These are phyloP conservation scores for Coemansia sp. DNA, from an alignment of 192 early-diverging fungal genomes.

Conservation along the genomic window DNA sequence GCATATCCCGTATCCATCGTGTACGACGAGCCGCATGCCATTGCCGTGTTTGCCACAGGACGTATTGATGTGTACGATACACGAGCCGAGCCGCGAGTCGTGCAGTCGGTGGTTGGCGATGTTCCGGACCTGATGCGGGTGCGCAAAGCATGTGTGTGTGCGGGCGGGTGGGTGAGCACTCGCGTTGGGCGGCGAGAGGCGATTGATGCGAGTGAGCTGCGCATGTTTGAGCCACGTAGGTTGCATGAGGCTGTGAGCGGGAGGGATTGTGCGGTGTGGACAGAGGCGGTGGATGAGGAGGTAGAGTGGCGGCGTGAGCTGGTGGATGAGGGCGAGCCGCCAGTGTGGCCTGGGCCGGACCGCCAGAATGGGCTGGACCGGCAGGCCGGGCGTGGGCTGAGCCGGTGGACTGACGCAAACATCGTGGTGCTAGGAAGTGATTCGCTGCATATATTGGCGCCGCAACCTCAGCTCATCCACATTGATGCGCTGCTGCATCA, in stretches of 20 bases:
- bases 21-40: conserved; percentile 45
- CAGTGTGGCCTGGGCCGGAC: neutral
- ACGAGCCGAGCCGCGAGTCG: conserved; percentile 34
- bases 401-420: conserved; percentile 11
- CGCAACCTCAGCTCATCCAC: conserved; percentile 24
- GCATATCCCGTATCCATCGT: conserved; percentile 39
- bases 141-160: conserved; percentile 17
- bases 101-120: conserved; percentile 28
- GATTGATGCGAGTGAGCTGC: conserved; percentile 11
- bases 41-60: conserved; percentile 29
- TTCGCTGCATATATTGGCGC: conserved; percentile 23
- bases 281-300: conserved; percentile 6
- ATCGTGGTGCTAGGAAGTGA: conserved; percentile 18
- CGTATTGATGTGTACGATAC: conserved; percentile 46
- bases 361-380: neutral
- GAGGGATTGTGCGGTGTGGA: conserved; percentile 14
- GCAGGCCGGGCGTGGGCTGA: conserved; percentile 13
- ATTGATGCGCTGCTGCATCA: conserved; percentile 19
- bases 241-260: neutral
- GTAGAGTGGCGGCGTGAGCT: conserved; percentile 20
- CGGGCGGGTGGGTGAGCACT: conserved; percentile 13
- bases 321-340: conserved; percentile 12
- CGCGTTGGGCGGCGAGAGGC: conserved; percentile 20
- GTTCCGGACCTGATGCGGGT: conserved; percentile 9
- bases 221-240: neutral